A percentile compares a stretch with the other conserved stretches of the same genome.
phyloP scores from a whole-genome alignment of 2,329 filamentous ascomycete species.

The Exophiala calicioides region DNA sequence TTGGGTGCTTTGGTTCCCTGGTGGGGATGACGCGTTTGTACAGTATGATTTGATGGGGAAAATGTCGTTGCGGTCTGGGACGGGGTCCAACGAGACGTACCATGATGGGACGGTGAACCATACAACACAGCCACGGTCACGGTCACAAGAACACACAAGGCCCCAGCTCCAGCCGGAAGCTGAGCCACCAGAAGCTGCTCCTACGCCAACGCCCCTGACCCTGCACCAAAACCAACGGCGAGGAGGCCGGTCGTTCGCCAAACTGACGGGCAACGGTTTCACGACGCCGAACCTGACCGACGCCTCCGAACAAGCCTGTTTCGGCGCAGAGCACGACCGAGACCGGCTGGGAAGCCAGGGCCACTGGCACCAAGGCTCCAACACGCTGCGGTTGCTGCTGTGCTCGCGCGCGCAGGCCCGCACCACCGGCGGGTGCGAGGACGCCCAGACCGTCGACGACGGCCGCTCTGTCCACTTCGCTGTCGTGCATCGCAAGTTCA shows the following conservation, averaged over 20 bases:
- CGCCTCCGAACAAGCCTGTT: conserved; percentile 34
- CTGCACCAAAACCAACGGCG: neutral
- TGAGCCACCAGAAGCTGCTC: no score
- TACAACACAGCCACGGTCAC: conserved; percentile 1
- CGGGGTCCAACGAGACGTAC: neutral
- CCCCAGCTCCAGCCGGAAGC: no score
- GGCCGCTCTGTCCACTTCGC: conserved; percentile 38
- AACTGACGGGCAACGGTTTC: conserved; percentile 35
- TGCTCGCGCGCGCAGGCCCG: conserved; percentile 32
- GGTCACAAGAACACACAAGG: no score
- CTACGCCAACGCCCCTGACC: neutral
- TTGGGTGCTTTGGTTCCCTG: conserved; percentile 42
- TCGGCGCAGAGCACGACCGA: conserved; percentile 22
- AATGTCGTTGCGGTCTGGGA: neutral
- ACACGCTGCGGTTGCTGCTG: conserved; percentile 40
- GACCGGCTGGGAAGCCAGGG: conserved; percentile 28
- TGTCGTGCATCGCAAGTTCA: conserved; percentile 41
- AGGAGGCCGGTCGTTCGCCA: conserved; percentile 34
- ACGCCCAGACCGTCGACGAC: conserved; percentile 9
- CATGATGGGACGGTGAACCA: neutral
- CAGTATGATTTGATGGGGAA: conserved; percentile 39
- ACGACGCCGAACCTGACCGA: conserved; percentile 38
- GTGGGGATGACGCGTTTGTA: conserved; percentile 36
- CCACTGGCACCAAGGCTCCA: conserved; percentile 44
- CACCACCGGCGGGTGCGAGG: conserved; percentile 19